Conservation (phyloP, 345 rosid genomes). For the Rubroshorea leprosula region DNA sequence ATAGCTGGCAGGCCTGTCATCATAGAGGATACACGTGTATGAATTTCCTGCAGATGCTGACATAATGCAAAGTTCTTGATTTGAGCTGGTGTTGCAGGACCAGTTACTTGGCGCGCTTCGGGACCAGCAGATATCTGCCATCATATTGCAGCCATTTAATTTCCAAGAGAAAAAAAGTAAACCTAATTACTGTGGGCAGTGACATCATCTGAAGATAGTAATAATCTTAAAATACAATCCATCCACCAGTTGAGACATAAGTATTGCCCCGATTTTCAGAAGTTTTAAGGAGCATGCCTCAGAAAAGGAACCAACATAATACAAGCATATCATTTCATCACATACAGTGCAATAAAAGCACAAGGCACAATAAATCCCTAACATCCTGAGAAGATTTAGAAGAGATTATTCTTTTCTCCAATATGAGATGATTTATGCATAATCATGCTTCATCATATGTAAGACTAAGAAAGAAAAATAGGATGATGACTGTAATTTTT, state of each 20-base stretch:
- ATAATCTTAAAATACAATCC: background rate
- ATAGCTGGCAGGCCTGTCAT: constrained; percentile 58
- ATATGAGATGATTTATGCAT: too few relatives aligned
- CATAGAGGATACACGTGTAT: constrained; percentile 65
- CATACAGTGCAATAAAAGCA: background rate
- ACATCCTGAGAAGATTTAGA: too few relatives aligned
- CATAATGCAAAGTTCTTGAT: constrained; percentile 81
- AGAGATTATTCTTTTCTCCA: too few relatives aligned
- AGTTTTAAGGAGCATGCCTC: background rate
- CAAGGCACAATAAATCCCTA: background rate
- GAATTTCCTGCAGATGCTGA: constrained; percentile 91
- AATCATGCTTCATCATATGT: too few relatives aligned
- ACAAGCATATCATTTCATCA: background rate
- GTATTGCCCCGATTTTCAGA: background rate
- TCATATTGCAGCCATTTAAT: constrained; percentile 6
- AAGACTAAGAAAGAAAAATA: too few relatives aligned
- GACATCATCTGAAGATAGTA: background rate
- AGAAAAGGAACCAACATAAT: background rate
- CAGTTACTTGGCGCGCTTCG: constrained; percentile 84
- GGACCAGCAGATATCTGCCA: constrained; percentile 95
- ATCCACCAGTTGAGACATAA: background rate
- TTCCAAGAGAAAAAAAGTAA: background rate
- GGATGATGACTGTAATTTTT: too few relatives aligned
- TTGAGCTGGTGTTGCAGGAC: constrained; percentile 83
- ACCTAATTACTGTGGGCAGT: too few relatives aligned